Conservation (phyloP, 2,329 filamentous ascomycete genomes). For the Talaromyces sp. region DNA sequence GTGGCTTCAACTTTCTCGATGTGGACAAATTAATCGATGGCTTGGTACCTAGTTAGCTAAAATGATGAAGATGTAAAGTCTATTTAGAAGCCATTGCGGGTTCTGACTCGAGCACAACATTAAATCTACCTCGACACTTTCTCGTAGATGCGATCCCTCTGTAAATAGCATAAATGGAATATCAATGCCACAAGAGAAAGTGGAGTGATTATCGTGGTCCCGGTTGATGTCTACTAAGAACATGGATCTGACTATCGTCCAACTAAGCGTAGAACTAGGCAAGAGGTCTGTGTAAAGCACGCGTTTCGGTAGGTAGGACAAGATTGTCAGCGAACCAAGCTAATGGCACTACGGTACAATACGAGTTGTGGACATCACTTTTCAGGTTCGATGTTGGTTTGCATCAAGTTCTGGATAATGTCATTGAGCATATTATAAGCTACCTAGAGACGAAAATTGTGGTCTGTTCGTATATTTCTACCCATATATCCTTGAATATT, state of each 20-base stretch:
- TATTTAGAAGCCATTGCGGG: not conserved
- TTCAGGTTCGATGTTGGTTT: not conserved
- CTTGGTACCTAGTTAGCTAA: not conserved
- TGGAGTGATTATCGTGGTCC: not conserved
- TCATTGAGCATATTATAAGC: not conserved
- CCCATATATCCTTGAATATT: not conserved
- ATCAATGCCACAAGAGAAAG: not conserved
- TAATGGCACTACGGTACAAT: not conserved
- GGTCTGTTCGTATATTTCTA: not conserved
- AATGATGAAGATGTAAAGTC: not conserved
- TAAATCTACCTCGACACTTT: not conserved
- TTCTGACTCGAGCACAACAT: not conserved
- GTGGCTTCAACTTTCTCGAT: not conserved
- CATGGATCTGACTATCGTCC: not conserved
- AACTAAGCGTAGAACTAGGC: not conserved
- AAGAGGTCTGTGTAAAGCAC: not conserved
- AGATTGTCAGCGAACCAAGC: not conserved
- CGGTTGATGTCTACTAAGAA: not conserved
- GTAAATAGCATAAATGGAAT: not conserved
- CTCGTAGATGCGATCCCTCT: too few relatives aligned
- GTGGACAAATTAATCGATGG: not conserved
- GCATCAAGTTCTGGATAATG: not conserved
- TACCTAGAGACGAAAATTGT: not conserved
- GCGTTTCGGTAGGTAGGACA: not conserved
- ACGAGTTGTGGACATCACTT: not conserved